Evolutionary conservation across 2,329 filamentous ascomycete species (phyloP).

Genomic region (Catunica adiposa): DNA sequence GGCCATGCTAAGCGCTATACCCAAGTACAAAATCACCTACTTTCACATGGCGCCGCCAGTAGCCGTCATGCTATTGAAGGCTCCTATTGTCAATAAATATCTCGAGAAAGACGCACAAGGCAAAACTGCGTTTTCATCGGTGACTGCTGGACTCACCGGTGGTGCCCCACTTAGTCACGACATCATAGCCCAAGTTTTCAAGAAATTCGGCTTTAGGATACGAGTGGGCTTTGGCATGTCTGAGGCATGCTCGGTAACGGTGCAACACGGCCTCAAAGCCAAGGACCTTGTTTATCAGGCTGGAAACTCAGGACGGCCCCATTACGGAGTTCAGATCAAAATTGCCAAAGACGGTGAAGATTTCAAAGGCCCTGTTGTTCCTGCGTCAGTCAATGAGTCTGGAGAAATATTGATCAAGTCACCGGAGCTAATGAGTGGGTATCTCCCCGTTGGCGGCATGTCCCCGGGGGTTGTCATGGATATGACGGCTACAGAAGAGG

Average conservation of each 20-base stretch:
- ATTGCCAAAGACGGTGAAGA: constrained; percentile 34
- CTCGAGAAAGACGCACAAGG: constrained; percentile 28
- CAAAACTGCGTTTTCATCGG: constrained; percentile 39
- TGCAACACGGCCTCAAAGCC: constrained; percentile 39
- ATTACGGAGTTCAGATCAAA: constrained; percentile 51
- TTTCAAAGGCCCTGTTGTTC: background rate
- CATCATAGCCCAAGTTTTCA: constrained; percentile 41
- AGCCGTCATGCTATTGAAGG: constrained; percentile 51
- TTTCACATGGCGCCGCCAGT: constrained; percentile 54
- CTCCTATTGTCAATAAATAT: constrained; percentile 47
- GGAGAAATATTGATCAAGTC: constrained; percentile 52
- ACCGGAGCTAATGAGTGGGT: constrained; percentile 50
- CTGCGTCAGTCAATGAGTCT: constrained; percentile 26
- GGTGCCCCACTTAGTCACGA: constrained; percentile 46
- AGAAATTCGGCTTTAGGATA: constrained; percentile 34
- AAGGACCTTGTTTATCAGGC: constrained; percentile 27
- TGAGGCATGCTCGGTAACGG: constrained; percentile 48
- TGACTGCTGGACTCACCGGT: constrained; percentile 39
- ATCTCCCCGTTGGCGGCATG: constrained; percentile 41
- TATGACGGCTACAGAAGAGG: constrained; percentile 24
- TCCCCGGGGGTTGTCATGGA: constrained; percentile 18
- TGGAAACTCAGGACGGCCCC: constrained; percentile 48
- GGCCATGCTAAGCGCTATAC: constrained; percentile 43
- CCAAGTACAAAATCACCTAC: constrained; percentile 46
- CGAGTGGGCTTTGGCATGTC: constrained; percentile 61